A percentile compares a stretch with the other conserved stretches of the same genome.
Evolutionary conservation across 1,139 yeast species (phyloP).

Genomic region (Kurtzmaniella quercitrusa): DNA sequence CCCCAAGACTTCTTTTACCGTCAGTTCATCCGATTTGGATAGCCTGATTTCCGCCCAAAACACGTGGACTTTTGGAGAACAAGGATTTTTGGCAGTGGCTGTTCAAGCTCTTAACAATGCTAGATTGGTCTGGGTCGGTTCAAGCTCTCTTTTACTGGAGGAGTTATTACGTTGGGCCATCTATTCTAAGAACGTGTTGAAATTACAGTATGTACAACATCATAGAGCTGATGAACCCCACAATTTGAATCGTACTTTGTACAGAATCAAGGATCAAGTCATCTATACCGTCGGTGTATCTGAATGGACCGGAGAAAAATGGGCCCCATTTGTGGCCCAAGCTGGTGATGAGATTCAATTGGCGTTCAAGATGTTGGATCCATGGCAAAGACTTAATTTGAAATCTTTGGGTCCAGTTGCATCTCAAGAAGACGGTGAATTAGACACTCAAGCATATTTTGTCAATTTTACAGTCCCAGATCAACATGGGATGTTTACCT

Average conservation of each 20-base stretch:
- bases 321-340: constrained; percentile 62
- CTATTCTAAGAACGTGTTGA: constrained; percentile 63
- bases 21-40: constrained; percentile 26
- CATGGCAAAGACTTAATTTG: constrained; percentile 79
- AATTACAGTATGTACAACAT: constrained; percentile 50
- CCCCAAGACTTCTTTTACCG: constrained; percentile 63
- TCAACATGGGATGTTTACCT: constrained; percentile 95
- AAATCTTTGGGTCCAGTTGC: constrained; percentile 38
- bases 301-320: constrained; percentile 52
- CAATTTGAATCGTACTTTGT: constrained; percentile 39
- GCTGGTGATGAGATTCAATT: constrained; percentile 65
- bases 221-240: constrained; percentile 44
- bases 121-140: constrained; percentile 79
- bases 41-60: constrained; percentile 42
- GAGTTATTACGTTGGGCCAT: constrained; percentile 73
- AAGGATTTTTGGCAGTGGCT: constrained; percentile 73
- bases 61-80: constrained; percentile 80
- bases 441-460: constrained; percentile 33
- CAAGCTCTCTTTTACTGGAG: constrained; percentile 48
- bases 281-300: constrained; percentile 63
- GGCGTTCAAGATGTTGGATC: constrained; percentile 88
- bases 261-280: constrained; percentile 71
- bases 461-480: constrained; percentile 74
- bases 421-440: constrained; percentile 32
- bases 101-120: constrained; percentile 80